Conservation (phyloP, 176 grass and related monocot genomes). For the Carex kokanica region DNA sequence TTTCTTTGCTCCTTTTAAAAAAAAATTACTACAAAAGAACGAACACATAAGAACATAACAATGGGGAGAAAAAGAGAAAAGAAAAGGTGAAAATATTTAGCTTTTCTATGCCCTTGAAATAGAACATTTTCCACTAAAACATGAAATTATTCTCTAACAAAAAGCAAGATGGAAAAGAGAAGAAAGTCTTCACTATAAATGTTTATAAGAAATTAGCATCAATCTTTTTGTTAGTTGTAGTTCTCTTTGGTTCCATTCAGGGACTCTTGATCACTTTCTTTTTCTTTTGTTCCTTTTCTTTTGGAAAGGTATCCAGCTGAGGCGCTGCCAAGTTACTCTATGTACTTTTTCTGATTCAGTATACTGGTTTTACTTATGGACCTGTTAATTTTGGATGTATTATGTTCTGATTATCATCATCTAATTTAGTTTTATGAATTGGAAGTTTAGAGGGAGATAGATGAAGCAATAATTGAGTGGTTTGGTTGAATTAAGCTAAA, state of each 20-base stretch:
- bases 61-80: background rate
- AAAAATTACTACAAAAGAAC: background rate
- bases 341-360: too few species aligned
- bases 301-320: background rate
- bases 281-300: background rate
- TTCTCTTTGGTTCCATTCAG: background rate
- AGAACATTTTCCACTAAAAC: background rate
- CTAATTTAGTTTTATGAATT: background rate
- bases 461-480: background rate
- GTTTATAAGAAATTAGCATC: slow-evolving; percentile 5
- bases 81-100: background rate
- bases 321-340: too few species aligned
- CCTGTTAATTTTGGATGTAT: background rate
- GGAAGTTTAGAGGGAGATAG: background rate
- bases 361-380: background rate
- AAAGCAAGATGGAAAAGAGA: slow-evolving; percentile 15
- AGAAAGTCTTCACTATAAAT: slow-evolving; percentile 13
- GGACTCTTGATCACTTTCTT: background rate
- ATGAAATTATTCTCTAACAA: background rate
- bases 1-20: background rate
- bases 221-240: slow-evolving; percentile 16
- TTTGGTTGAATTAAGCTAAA: background rate
- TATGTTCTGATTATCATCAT: background rate
- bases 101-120: slow-evolving; percentile 2
- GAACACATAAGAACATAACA: background rate